A percentile compares a stretch with the other conserved stretches of the same genome.
Conservation (phyloP, 352 stramenopile genomes). For the Phytophthora pinifolia region DNA sequence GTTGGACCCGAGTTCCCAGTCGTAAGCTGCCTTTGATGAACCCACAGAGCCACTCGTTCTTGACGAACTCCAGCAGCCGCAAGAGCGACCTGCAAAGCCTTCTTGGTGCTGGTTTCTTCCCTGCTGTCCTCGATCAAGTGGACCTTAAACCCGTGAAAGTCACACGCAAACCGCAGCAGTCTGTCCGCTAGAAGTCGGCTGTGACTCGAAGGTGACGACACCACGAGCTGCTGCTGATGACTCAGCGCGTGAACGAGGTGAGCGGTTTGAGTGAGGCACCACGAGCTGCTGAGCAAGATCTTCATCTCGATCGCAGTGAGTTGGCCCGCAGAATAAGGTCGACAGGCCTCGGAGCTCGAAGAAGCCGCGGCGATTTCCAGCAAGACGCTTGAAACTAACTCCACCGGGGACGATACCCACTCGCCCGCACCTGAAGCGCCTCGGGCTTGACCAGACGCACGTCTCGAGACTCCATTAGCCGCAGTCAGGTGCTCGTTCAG, state of each 20-base stretch:
- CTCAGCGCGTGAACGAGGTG: conserved; percentile 42
- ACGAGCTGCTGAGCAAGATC: conserved; percentile 35
- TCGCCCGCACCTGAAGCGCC: not conserved
- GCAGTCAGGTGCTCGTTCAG: conserved; percentile 25
- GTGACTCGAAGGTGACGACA: conserved; percentile 19
- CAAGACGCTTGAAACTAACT: conserved; percentile 20
- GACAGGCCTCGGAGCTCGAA: conserved; percentile 3
- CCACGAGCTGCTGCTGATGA: conserved; percentile 28
- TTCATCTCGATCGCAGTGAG: conserved; percentile 17
- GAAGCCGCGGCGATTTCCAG: conserved; percentile 23
- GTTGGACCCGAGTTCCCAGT: not conserved
- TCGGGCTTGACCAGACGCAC: conserved; percentile 16
- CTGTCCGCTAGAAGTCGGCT: conserved; percentile 16
- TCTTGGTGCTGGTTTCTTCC: not conserved
- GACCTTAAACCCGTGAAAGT: conserved; percentile 40
- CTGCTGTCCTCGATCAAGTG: conserved; percentile 11
- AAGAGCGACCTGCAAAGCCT: conserved; percentile 12
- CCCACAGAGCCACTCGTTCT: conserved; percentile 40
- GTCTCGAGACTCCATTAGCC: conserved; percentile 21
- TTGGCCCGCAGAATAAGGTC: conserved; percentile 12
- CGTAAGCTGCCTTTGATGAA: conserved; percentile 19
- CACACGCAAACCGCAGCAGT: conserved; percentile 40
- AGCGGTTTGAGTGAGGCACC: conserved; percentile 34
- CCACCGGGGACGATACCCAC: conserved; percentile 1
- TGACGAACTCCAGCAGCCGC: conserved; percentile 31